Evolutionary conservation across 2,329 filamentous ascomycete genomes (phyloP), one percentile per base, ranked within the genome.

Genomic region (Alternaria metachromatica): DNA sequence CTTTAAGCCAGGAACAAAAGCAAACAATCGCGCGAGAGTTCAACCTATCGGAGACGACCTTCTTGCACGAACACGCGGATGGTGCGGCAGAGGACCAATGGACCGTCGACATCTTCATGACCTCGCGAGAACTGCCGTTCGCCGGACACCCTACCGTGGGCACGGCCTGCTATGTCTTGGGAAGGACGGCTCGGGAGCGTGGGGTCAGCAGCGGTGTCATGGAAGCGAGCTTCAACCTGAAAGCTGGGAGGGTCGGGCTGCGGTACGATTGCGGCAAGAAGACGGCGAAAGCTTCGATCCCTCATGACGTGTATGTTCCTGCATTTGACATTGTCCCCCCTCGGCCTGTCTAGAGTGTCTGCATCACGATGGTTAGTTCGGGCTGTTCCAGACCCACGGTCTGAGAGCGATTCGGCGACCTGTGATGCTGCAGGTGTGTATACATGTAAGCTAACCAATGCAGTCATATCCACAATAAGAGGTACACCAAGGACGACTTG

Each of bases 281-380:
- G 41, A 75, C 83, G n/a, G 87, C 89, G 6, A 85, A 84, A 55
- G 90, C 90, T 15, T 80, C 79, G 5, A 89, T 94, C 66, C 90
- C 91, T 33, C 89, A 92, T 75, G 83, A 90, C 64, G 84, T 90
- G 66, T 90, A 87, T 70, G 72, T 89, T 78, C 45, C 18, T 58
- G 26, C 7, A 12, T 28, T 45, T 43, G 15, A 37, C 13, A 66
- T 30, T 15, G 23, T 58, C 45, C 37, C 3, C 11, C 37, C 3
- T 43, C 30, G 25, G 28, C 15, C 11, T 41, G 7, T 5, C 11
- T 58, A 41, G 20, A 41, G 25, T 12, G 18, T 12, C 7, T 26
- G 26, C 9, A 48, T 15, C 28, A 30, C 26, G 10, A 13, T n/a
- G 21, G 12, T 37, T 25, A 53, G 28, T 7, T 23, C 13, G 13